These are phyloP conservation scores for Magnusiomyces paraingens DNA, from an alignment of 1,139 yeast genomes.

Conservation along the genomic window DNA sequence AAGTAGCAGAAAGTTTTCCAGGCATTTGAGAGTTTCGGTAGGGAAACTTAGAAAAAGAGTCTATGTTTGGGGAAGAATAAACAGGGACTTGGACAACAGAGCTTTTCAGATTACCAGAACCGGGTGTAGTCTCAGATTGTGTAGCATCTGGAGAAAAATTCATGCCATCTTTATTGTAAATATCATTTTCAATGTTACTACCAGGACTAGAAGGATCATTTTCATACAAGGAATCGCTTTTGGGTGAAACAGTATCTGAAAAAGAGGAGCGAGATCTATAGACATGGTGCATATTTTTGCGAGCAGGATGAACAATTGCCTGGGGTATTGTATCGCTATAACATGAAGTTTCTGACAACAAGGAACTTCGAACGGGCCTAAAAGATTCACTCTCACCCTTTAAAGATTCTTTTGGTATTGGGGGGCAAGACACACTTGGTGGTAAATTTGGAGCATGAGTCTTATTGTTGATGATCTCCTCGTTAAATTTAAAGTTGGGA, in stretches of 20 bases:
- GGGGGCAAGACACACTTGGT: too few relatives aligned
- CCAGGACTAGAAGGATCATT: background rate
- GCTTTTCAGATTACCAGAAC: too few relatives aligned
- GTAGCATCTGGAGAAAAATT: background rate
- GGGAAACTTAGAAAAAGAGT: conserved; percentile 8
- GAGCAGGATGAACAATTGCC: background rate
- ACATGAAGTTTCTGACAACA: too few relatives aligned
- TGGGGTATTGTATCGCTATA: background rate
- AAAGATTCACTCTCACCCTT: too few relatives aligned
- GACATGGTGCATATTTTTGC: background rate
- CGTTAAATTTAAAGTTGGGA: too few relatives aligned
- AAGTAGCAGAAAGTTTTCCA: background rate
- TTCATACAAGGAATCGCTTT: too few relatives aligned
- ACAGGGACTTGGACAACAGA: conserved; percentile 4
- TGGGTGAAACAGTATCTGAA: background rate
- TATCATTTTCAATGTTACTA: background rate
- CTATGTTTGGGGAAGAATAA: conserved; percentile 5
- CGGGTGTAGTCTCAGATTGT: too few relatives aligned
- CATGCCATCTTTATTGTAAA: background rate
- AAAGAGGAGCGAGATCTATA: background rate
- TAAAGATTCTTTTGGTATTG: too few relatives aligned
- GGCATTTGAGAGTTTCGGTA: conserved; percentile 9
- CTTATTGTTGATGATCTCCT: too few relatives aligned
- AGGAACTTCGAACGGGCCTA: too few relatives aligned
- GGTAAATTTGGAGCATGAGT: too few relatives aligned